These are phyloP conservation scores for Conoideocrella luteorostrata DNA, from an alignment of 2,329 filamentous ascomycete genomes.

Conservation along the genomic window DNA sequence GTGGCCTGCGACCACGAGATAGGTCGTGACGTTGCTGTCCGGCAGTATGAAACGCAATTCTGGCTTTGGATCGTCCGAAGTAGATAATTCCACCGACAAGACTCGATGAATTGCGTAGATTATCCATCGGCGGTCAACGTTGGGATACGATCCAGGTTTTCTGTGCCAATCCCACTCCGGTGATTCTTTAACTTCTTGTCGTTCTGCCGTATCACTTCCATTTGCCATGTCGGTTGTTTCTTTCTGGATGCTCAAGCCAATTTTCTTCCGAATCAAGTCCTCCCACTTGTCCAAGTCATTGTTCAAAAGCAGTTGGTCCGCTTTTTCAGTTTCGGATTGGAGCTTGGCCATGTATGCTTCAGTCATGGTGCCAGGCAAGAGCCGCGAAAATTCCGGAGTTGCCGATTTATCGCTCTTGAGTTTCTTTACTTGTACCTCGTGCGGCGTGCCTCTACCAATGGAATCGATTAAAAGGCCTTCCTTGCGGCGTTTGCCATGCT, in stretches of 20 bases:
- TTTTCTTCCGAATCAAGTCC: conserved; percentile 40
- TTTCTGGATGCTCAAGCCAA: conserved; percentile 34
- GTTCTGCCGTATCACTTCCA: conserved; percentile 11
- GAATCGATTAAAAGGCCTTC: conserved; percentile 66
- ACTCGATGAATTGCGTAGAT: conserved; percentile 56
- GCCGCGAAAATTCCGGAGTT: conserved; percentile 26
- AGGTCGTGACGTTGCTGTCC: conserved; percentile 49
- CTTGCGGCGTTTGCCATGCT: conserved; percentile 48
- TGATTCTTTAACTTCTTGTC: conserved; percentile 17
- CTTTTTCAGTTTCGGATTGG: conserved; percentile 36
- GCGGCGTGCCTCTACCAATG: conserved; percentile 55
- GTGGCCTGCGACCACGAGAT: conserved; percentile 54
- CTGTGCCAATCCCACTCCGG: conserved; percentile 47
- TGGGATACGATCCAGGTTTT: conserved; percentile 38
- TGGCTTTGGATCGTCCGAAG: conserved; percentile 30
- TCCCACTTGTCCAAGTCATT: conserved; percentile 46
- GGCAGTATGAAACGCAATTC: conserved; percentile 34
- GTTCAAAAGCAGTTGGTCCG: conserved; percentile 40
- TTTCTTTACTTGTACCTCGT: conserved; percentile 30
- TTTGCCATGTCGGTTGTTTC: conserved; percentile 13
- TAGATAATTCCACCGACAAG: conserved; percentile 44
- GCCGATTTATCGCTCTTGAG: conserved; percentile 22
- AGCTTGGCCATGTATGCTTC: conserved; percentile 42
- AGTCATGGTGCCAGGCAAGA: conserved; percentile 43
- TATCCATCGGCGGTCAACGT: conserved; percentile 60